phyloP scores from a whole-genome alignment of 2,329 filamentous ascomycete species.

The Grosmannia huntii region DNA sequence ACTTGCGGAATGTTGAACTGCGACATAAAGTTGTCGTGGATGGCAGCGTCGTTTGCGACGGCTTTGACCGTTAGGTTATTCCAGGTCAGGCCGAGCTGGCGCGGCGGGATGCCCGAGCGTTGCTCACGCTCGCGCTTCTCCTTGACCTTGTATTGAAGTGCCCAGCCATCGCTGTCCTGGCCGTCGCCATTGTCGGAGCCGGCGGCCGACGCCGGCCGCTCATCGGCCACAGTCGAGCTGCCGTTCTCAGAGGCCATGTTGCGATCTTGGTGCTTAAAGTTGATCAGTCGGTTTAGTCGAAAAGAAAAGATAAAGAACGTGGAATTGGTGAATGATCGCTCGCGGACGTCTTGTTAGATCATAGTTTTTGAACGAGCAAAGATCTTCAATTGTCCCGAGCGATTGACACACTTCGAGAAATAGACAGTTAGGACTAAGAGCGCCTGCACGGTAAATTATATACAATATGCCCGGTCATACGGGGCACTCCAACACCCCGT shows the following conservation, averaged over 20 bases:
- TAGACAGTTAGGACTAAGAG: background rate
- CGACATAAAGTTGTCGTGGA: constrained; percentile 52
- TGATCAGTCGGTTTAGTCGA: background rate
- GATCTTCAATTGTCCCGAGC: background rate
- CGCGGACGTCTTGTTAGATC: background rate
- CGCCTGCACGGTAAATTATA: background rate
- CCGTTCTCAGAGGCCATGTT: constrained; percentile 4
- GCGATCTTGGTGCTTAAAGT: background rate
- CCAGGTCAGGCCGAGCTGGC: constrained; percentile 49
- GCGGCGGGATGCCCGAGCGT: constrained; percentile 2
- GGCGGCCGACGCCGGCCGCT: constrained; percentile 26
- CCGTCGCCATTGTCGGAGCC: background rate
- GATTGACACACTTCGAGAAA: background rate
- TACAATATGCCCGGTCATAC: background rate
- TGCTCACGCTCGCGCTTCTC: background rate
- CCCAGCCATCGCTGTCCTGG: background rate
- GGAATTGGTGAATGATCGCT: background rate
- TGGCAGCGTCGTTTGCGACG: constrained; percentile 44
- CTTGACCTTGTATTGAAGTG: background rate
- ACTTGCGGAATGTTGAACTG: constrained; percentile 43
- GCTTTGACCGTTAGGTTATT: constrained; percentile 50
- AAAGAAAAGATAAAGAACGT: background rate
- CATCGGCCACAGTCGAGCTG: constrained; percentile 2
- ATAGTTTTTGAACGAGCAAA: background rate
- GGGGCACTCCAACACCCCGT: background rate